phyloP scores from a whole-genome alignment of 768 basidiomycete genomes.

The Butyriboletus loyo region DNA sequence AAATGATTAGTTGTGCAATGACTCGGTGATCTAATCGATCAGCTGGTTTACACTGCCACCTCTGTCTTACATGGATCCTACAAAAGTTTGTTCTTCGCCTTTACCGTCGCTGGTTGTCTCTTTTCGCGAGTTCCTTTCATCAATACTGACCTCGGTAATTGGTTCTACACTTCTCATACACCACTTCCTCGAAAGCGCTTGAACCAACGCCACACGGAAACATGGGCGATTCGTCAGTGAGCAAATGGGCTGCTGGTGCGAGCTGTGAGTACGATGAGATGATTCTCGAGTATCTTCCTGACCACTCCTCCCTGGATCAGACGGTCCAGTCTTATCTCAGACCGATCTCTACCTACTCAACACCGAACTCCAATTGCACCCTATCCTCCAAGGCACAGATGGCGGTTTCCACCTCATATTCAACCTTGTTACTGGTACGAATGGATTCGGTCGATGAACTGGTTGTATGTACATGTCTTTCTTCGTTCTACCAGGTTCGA shows the following conservation, averaged over 20 bases:
- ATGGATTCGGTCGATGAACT: not conserved
- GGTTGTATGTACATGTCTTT: not conserved
- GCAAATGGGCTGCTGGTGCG: slow-evolving; percentile 35
- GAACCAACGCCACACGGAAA: not conserved
- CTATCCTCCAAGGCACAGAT: slow-evolving; percentile 57
- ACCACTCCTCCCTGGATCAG: slow-evolving; percentile 33
- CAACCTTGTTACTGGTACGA: slow-evolving; percentile 63
- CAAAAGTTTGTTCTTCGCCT: slow-evolving; percentile 4
- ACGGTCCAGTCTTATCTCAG: slow-evolving; percentile 76
- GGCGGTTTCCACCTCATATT: slow-evolving; percentile 62
- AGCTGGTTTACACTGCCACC: slow-evolving; percentile 23
- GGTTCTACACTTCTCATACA: not conserved
- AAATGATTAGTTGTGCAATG: slow-evolving; percentile 13
- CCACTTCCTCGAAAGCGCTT: not conserved
- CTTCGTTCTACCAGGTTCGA: slow-evolving; percentile 42
- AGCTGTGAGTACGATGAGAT: slow-evolving; percentile 30
- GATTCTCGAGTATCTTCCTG: not conserved
- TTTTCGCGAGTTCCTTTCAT: not conserved
- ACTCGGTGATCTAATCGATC: slow-evolving; percentile 22
- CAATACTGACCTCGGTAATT: not conserved
- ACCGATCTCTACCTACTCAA: slow-evolving; percentile 80
- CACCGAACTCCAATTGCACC: slow-evolving; percentile 67
- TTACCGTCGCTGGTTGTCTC: not conserved
- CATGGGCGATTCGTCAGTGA: slow-evolving; percentile 30
- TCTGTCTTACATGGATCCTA: slow-evolving; percentile 1